These are phyloP conservation scores for Metschnikowia hibisci DNA, from an alignment of 805 yeast genomes.

Conservation along the genomic window DNA sequence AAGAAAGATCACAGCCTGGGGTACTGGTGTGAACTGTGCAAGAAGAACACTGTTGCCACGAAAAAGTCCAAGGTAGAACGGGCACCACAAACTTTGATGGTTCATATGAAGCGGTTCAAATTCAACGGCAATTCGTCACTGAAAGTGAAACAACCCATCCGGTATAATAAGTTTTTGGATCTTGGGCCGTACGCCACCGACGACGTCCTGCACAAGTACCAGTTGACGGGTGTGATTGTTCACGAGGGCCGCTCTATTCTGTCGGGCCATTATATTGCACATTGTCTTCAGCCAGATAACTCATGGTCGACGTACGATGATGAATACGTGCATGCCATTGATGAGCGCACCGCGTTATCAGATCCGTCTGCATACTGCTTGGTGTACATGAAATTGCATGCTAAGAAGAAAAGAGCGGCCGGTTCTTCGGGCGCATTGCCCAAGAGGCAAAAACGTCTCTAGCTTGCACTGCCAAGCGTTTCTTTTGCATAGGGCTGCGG, in stretches of 20 bases:
- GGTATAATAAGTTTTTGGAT: slow-evolving; percentile 75
- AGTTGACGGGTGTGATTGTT: slow-evolving; percentile 76
- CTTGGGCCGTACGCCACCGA: slow-evolving; percentile 50
- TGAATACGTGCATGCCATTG: slow-evolving; percentile 72
- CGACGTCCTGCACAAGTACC: slow-evolving; percentile 40
- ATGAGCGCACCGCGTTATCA: slow-evolving; percentile 68
- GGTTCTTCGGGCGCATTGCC: background rate
- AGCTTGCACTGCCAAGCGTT: background rate
- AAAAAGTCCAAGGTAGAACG: slow-evolving; percentile 70
- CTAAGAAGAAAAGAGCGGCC: slow-evolving; percentile 32
- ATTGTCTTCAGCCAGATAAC: slow-evolving; percentile 88
- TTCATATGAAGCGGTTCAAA: slow-evolving; percentile 88
- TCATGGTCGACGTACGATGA: slow-evolving; percentile 94
- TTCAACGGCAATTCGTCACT: slow-evolving; percentile 76
- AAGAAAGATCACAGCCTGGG: slow-evolving; percentile 62
- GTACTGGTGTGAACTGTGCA: slow-evolving; percentile 85
- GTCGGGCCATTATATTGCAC: slow-evolving; percentile 90
- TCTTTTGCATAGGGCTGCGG: slow-evolving; percentile 4
- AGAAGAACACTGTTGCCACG: slow-evolving; percentile 68
- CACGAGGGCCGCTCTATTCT: slow-evolving; percentile 93
- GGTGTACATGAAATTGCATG: slow-evolving; percentile 74
- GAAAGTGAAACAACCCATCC: slow-evolving; percentile 83
- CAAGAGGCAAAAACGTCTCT: slow-evolving; percentile 1
- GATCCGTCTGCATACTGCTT: slow-evolving; percentile 91
- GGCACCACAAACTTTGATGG: slow-evolving; percentile 83